Base-by-base conservation (phyloP, 345 rosid species). In the Eucalyptus curtisii region DNA sequence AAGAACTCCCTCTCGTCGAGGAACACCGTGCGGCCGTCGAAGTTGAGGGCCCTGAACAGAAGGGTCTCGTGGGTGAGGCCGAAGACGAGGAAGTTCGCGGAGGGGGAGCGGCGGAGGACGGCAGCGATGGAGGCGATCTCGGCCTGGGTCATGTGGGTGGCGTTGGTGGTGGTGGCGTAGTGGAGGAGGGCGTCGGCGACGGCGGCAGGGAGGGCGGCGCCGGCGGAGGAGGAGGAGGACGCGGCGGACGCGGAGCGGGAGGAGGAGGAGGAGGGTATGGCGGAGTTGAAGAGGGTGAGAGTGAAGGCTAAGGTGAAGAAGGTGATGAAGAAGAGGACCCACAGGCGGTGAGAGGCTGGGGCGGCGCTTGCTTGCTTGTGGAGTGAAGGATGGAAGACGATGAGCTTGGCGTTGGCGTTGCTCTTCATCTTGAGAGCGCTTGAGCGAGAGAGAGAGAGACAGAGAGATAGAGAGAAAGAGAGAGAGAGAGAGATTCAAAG, bases 11-110 rank as follows among this genome's bases (percentile, higher is more conserved):
- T 96, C 76, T 97, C 99, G 88, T 95, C 98, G 49, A 97, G 93
- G 86, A 97, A 95, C 66, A 97, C 91, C 17, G 99, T 96, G 50
- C 90, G 96, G 48, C 99, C 99, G 33, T 85, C 90, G 91, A 92
- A 90, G 85, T 97, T 96, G 82, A 96, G 91, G 16, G 98, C 94
- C 91, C 94, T 92, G 98, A 97, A 97, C 50, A 97, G 92, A 89
- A 95, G 98, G 89, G 98, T 92, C 87, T 97, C 99, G 92, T 96
- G 97, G 47, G 96, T 91, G 8, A 97, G 91, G 22, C 99, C 99
- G 87, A 96, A 97, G 47, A 97, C 88, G 81, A 97, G 96, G 90
- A 97, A 90, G 87, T 95, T 95, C 87, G 90, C 89, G 52, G 92
- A 61, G 22, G 93, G 90, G 87, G 95, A 94, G 90, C 49, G 80